Conservation (phyloP, 2,329 filamentous ascomycete species). For the Fusarium sambucinum region DNA sequence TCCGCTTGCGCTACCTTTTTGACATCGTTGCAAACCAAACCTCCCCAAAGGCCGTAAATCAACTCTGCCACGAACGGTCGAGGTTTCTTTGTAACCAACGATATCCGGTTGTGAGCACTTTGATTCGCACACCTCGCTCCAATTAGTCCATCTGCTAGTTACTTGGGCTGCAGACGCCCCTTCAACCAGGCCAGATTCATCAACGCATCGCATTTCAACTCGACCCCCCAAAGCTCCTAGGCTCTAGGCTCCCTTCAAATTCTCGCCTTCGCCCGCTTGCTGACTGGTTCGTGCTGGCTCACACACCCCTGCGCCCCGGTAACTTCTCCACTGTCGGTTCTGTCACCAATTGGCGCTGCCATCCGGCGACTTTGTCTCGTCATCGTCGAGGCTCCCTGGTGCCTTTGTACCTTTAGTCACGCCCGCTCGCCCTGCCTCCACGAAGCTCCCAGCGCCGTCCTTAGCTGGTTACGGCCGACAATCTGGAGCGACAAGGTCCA, state of each 20-base stretch:
- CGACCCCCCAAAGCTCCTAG: conserved; percentile 29
- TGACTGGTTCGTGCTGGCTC: conserved; percentile 36
- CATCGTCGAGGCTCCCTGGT: conserved; percentile 47
- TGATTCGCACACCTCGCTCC: conserved; percentile 34
- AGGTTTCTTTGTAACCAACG: conserved; percentile 35
- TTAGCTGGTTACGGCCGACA: conserved; percentile 36
- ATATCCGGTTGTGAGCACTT: conserved; percentile 23
- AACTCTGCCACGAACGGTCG: conserved; percentile 39
- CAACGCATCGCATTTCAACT: conserved; percentile 27
- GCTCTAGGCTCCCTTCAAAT: conserved; percentile 37
- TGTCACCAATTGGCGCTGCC: conserved; percentile 46
- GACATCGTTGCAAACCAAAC: conserved; percentile 16
- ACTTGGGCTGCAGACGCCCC: conserved; percentile 31
- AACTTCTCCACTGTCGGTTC: conserved; percentile 41
- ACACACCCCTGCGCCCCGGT: conserved; percentile 42
- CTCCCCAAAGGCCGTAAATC: conserved; percentile 11
- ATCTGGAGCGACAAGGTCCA: conserved; percentile 43
- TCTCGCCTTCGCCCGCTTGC: conserved; percentile 35
- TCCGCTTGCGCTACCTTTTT: conserved; percentile 24
- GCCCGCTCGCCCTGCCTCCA: conserved; percentile 45
- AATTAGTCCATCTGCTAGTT: conserved; percentile 18
- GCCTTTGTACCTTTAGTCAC: conserved; percentile 45
- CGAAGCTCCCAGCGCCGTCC: conserved; percentile 41
- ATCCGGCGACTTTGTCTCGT: conserved; percentile 46
- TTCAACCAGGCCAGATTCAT: conserved; percentile 32